Evolutionary conservation across 2,329 filamentous ascomycete genomes (phyloP), one percentile per base, ranked within the genome.

Genomic region (Aspergillus terreus): DNA sequence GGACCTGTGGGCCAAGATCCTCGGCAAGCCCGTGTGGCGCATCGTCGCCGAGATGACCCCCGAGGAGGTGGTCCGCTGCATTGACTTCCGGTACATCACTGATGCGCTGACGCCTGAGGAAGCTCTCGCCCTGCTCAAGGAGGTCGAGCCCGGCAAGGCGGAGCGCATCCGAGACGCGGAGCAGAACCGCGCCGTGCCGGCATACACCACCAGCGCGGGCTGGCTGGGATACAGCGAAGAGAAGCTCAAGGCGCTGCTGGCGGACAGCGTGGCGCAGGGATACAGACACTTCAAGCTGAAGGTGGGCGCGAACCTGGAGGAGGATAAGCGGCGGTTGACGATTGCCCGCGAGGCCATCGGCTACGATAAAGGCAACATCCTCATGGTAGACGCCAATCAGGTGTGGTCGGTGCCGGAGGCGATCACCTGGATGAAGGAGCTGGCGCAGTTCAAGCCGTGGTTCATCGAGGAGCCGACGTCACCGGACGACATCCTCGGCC

Each of bases 301-400:
- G 78, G 90, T 95, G 43, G 90, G 90, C 36, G 82, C 81, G 10
- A 82, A 81, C 59, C 65, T 95, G 14, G 86, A 85, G 59, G 83
- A 86, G 56, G 90, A 96, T 71, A 80, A 80, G 62, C 77, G 81
- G 52, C 78, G 91, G 4, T 76, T 95, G 61, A 69, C 71, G 12
- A 90, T 95, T 69, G 90, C 89, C 5, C 78, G 90, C 43, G 83
- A 88, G 27, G 84, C 92, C 38, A 87, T 95, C 67, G 88, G 89
- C 2, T 92, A 87, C 70, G 90, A 95, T 71, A 77, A 80, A 66
- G 90, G 86, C 53, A 92, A 92, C 70, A 81, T 92, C 47, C 80
- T 96, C 62, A 95, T 96, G 90, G 86, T 95, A 11, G 90, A 96
- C 74, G 90, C 90, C 47, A 96, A 96, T 75, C 91, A 96, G 77